phyloP scores from a whole-genome alignment of 805 yeast species.

The Candida sithepensis region DNA sequence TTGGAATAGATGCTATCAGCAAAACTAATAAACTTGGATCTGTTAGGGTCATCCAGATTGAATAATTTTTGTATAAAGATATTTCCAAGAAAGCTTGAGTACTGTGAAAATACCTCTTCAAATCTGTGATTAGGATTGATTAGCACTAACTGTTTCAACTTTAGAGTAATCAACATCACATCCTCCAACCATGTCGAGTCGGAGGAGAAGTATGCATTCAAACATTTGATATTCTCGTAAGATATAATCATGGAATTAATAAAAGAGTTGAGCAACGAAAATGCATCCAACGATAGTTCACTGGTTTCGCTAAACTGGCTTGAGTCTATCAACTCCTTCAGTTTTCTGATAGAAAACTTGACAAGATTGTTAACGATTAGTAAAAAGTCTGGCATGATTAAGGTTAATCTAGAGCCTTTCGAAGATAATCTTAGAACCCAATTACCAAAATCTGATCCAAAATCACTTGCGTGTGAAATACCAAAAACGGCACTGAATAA shows the following conservation, averaged over 20 bases:
- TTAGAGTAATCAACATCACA: not conserved
- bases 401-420: conserved; percentile 13
- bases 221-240: conserved; percentile 6
- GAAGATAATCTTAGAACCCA: conserved; percentile 15
- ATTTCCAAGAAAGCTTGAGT: not conserved
- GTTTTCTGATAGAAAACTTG: conserved; percentile 5
- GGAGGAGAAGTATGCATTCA: conserved; percentile 2
- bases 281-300: not conserved
- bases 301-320: not conserved
- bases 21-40: not conserved
- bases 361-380: conserved; percentile 16
- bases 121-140: not conserved
- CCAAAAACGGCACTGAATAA: conserved; percentile 48
- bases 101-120: not conserved
- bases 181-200: conserved; percentile 3
- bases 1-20: conserved; percentile 8
- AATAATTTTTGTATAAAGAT: conserved; percentile 13
- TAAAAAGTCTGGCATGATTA: conserved; percentile 44
- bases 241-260: conserved; percentile 1
- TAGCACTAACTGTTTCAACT: conserved; percentile 24
- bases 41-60: not conserved
- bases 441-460: conserved; percentile 9
- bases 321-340: not conserved
- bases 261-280: conserved; percentile 1
- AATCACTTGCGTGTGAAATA: conserved; percentile 26